Percentiles rank a stretch among this genome's conserved stretches.
phyloP scores from a whole-genome alignment of 768 basidiomycete genomes.

The Trametes sanguinea region DNA sequence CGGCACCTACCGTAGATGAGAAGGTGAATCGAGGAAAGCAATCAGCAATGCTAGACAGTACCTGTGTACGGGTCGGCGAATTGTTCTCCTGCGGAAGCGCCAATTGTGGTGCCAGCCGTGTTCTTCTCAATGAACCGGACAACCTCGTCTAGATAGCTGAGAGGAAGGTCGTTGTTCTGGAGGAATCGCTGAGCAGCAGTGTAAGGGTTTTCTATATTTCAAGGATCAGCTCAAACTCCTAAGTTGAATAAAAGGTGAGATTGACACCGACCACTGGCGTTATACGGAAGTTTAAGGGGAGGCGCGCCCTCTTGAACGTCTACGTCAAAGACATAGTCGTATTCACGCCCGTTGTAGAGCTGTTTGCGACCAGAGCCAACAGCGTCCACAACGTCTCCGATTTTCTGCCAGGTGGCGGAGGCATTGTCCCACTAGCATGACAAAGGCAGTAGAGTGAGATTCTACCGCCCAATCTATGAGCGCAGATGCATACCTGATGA shows the following conservation, averaged over 20 bases:
- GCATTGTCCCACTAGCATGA: conserved; percentile 73
- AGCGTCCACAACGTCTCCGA: conserved; percentile 95
- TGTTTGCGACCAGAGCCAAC: conserved; percentile 89
- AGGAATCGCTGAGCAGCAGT: conserved; percentile 88
- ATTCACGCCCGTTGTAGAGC: conserved; percentile 91
- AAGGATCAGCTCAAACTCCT: not conserved
- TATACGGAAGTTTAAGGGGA: conserved; percentile 92
- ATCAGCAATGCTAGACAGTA: conserved; percentile 22
- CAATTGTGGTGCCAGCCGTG: conserved; percentile 74
- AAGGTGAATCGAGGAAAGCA: too few species aligned
- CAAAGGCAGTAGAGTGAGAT: not conserved
- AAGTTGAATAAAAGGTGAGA: not conserved
- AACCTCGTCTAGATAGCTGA: conserved; percentile 84
- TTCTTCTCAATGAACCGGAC: conserved; percentile 94
- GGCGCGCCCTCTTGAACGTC: conserved; percentile 93
- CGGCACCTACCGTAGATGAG: conserved; percentile 29
- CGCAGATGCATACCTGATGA: conserved; percentile 61
- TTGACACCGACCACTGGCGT: conserved; percentile 65
- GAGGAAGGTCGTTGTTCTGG: conserved; percentile 77
- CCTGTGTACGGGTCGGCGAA: conserved; percentile 93
- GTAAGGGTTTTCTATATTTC: conserved; percentile 92
- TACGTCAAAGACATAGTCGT: conserved; percentile 99
- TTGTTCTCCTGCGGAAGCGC: conserved; percentile 49
- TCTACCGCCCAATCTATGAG: too few species aligned
- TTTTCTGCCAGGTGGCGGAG: conserved; percentile 79